Percentiles rank a stretch among this genome's conserved stretches.
Evolutionary conservation across 2,329 filamentous ascomycete species (phyloP).

Genomic region (Botryotinia calthae): DNA sequence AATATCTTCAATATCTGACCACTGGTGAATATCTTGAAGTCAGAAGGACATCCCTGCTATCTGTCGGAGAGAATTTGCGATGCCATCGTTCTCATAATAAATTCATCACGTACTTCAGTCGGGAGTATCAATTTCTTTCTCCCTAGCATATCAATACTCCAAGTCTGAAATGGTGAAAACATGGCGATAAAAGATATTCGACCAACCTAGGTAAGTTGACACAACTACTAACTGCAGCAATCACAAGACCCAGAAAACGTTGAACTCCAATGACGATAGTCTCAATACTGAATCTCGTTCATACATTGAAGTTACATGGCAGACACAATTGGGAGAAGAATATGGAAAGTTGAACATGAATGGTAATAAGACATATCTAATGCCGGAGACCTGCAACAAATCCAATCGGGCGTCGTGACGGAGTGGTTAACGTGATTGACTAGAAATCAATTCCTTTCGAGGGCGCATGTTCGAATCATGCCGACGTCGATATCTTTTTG

Average conservation of each 20-base stretch:
- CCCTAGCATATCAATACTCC: not conserved
- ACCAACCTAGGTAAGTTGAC: not conserved
- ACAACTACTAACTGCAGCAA: not conserved
- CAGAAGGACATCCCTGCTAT: not conserved
- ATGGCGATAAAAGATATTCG: not conserved
- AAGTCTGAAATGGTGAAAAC: not conserved
- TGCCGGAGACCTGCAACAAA: accelerated
- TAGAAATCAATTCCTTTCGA: slow-evolving; percentile 11
- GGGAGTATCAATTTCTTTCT: not conserved
- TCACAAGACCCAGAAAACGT: not conserved
- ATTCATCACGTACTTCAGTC: not conserved
- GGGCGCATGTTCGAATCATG: slow-evolving; percentile 9
- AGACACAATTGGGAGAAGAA: not conserved
- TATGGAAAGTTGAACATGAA: not conserved
- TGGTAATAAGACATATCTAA: not conserved
- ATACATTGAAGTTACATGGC: not conserved
- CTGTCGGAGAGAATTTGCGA: not conserved
- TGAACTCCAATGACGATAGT: not conserved
- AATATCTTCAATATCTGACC: not conserved
- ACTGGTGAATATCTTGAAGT: not conserved
- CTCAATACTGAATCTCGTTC: not conserved
- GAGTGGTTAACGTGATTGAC: slow-evolving; percentile 13
- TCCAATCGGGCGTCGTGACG: not conserved
- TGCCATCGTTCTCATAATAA: not conserved
- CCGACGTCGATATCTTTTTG: not conserved